These are phyloP conservation scores for Colletotrichum salicis DNA, from an alignment of 2,329 filamentous ascomycete genomes.

Conservation along the genomic window DNA sequence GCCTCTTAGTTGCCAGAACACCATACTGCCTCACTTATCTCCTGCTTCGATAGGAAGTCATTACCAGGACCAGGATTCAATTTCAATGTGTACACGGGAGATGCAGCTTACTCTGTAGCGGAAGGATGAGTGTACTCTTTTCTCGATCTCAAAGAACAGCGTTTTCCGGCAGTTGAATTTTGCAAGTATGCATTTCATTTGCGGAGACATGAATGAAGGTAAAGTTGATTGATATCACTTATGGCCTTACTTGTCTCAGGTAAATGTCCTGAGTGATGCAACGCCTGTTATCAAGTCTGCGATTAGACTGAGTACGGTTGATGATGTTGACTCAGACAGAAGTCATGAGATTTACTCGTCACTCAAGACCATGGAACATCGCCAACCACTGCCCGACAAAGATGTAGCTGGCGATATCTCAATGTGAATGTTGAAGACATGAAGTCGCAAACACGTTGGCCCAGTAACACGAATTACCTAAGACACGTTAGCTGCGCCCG, in stretches of 20 bases:
- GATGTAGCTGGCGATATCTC: not conserved
- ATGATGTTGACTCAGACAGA: no score
- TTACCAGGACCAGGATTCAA: not conserved
- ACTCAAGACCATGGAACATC: not conserved
- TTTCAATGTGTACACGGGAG: slow-evolving; percentile 12
- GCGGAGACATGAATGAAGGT: no score
- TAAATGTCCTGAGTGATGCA: no score
- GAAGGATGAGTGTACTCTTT: not conserved
- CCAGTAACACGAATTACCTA: not conserved
- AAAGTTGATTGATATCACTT: no score
- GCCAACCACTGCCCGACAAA: not conserved
- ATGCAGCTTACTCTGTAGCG: slow-evolving; percentile 3
- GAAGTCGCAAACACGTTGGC: not conserved
- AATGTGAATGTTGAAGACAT: not conserved
- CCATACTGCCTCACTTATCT: no score
- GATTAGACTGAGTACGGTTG: no score
- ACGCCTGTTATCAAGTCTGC: no score
- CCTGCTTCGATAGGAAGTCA: not conserved
- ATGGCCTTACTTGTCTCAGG: no score
- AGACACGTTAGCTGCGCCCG: not conserved
- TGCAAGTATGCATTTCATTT: no score
- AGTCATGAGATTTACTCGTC: no score
- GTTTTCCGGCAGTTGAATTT: not conserved
- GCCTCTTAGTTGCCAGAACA: no score
- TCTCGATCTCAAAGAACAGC: not conserved